Evolutionary conservation across 257 asterid genomes (phyloP).

Genomic region (Solanum chiquidenum): DNA sequence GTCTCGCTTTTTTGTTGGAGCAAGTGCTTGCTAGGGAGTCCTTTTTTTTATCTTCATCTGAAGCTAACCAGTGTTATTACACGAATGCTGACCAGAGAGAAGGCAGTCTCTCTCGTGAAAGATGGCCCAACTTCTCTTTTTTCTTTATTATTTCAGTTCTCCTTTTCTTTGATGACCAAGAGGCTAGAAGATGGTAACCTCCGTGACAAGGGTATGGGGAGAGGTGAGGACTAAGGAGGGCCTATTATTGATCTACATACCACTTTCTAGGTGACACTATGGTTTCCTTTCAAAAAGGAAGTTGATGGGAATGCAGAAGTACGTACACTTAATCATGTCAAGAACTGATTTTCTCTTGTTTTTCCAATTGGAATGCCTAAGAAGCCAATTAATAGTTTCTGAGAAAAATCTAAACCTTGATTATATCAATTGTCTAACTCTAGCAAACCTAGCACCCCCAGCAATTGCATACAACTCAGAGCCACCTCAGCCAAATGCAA

Average conservation of each 20-base stretch:
- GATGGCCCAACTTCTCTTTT: background rate
- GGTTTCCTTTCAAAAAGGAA: background rate
- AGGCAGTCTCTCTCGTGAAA: background rate
- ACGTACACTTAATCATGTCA: background rate
- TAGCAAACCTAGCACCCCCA: background rate
- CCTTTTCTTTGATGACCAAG: background rate
- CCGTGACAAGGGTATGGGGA: background rate
- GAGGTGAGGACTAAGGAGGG: background rate
- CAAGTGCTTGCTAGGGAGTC: background rate
- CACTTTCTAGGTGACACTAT: background rate
- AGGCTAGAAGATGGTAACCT: background rate
- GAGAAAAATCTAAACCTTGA: background rate
- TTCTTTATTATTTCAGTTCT: background rate
- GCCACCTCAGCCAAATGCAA: background rate
- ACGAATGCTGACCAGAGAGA: background rate
- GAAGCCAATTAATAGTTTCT: background rate
- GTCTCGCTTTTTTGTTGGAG: background rate
- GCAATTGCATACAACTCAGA: background rate
- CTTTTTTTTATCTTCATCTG: background rate
- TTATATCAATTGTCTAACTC: background rate
- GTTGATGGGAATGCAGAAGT: background rate
- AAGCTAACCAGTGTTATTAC: background rate
- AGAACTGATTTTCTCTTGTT: background rate
- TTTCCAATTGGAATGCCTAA: background rate
- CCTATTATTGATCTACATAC: background rate